A percentile compares a stretch with the other conserved stretches of the same genome.
Conservation (phyloP, 208 protist species). For the Herpetomonas samuelpessoai region DNA sequence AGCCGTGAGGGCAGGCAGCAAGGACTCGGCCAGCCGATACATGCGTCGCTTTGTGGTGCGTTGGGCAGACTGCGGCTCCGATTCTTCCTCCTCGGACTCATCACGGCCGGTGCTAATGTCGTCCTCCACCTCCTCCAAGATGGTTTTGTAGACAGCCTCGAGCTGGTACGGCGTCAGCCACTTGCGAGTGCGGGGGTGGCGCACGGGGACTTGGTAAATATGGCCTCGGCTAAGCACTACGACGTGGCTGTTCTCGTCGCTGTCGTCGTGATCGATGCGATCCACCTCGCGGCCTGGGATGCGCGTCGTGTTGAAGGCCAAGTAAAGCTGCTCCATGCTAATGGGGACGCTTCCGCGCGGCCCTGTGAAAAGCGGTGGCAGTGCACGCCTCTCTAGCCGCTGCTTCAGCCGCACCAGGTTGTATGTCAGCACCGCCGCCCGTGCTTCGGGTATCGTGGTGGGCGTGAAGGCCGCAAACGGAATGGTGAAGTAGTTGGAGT, state of each 20-base stretch:
- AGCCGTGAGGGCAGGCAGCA: slow-evolving; percentile 69
- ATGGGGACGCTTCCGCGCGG: slow-evolving; percentile 55
- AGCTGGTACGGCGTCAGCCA: slow-evolving; percentile 61
- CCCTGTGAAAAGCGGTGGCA: slow-evolving; percentile 57
- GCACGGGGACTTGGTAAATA: slow-evolving; percentile 59
- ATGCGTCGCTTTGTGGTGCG: slow-evolving; percentile 28
- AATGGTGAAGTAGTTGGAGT: slow-evolving; percentile 90
- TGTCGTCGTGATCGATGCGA: slow-evolving; percentile 45
- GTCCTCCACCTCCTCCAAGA: slow-evolving; percentile 39
- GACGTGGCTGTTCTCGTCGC: slow-evolving; percentile 54
- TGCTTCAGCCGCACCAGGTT: slow-evolving; percentile 62
- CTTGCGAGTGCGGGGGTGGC: slow-evolving; percentile 39
- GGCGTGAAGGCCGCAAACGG: slow-evolving; percentile 53
- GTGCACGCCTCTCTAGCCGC: slow-evolving; percentile 49
- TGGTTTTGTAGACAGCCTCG: slow-evolving; percentile 38
- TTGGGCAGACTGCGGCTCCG: slow-evolving; percentile 39
- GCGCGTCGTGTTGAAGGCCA: slow-evolving; percentile 81
- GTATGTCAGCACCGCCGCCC: slow-evolving; percentile 65
- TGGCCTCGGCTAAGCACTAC: slow-evolving; percentile 68
- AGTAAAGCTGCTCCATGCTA: slow-evolving; percentile 84
- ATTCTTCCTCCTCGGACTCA: slow-evolving; percentile 52
- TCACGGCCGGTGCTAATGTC: slow-evolving; percentile 46
- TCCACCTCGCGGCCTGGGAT: slow-evolving; percentile 83
- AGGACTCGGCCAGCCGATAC: slow-evolving; percentile 44
- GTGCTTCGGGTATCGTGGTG: slow-evolving; percentile 42